Conservation (phyloP, 352 stramenopile genomes). For the Phytophthora lateralis region DNA sequence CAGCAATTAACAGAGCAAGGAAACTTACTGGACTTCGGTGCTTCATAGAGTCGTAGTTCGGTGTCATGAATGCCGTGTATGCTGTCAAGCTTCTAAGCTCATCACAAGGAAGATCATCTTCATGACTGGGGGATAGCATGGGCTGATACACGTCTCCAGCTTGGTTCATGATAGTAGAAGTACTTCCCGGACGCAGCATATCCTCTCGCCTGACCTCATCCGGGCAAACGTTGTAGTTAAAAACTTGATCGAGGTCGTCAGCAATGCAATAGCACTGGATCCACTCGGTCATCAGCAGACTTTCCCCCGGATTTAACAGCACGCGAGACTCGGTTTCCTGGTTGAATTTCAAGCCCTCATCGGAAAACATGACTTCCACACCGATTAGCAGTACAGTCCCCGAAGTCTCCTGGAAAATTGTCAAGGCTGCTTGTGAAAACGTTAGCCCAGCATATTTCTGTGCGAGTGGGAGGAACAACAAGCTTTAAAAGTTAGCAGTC, state of each 20-base stretch:
- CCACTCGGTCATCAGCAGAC: conserved; percentile 76
- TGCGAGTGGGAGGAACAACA: neutral
- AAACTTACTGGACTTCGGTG: conserved; percentile 34
- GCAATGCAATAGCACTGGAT: conserved; percentile 89
- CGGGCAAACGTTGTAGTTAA: conserved; percentile 59
- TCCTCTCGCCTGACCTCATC: conserved; percentile 54
- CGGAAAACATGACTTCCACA: conserved; percentile 74
- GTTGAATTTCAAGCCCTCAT: conserved; percentile 34
- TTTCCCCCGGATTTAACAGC: conserved; percentile 75
- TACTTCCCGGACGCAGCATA: conserved; percentile 32
- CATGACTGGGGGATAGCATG: conserved; percentile 27
- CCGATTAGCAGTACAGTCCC: conserved; percentile 80
- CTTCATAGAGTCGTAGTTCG: conserved; percentile 41
- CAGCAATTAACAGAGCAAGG: neutral
- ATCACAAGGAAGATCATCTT: conserved; percentile 37
- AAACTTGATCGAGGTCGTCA: conserved; percentile 75
- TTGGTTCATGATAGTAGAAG: conserved; percentile 50
- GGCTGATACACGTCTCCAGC: conserved; percentile 63
- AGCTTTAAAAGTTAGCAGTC: neutral
- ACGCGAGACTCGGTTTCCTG: conserved; percentile 60
- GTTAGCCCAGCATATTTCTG: conserved; percentile 73
- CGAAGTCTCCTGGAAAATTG: conserved; percentile 71
- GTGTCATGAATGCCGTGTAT: conserved; percentile 56
- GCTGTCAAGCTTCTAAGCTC: conserved; percentile 56
- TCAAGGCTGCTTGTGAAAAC: conserved; percentile 61